A percentile compares a stretch with the other conserved stretches of the same genome.
Conservation (phyloP, 2,329 filamentous ascomycete species). For the Onygenales sp. region DNA sequence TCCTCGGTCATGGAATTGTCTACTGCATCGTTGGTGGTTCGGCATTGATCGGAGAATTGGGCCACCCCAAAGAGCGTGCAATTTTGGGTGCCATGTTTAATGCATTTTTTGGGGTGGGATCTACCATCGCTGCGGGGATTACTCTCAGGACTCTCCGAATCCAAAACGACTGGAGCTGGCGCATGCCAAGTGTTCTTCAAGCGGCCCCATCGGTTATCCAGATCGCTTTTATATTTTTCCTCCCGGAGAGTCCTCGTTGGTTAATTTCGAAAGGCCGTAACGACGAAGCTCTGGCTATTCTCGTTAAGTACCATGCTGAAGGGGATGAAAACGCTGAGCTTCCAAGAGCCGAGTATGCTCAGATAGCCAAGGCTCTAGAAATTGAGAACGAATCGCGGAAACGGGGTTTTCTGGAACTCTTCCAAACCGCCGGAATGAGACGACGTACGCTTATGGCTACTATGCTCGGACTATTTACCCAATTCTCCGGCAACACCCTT, state of each 20-base stretch:
- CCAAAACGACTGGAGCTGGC: conserved; percentile 39
- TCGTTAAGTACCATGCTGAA: conserved; percentile 38
- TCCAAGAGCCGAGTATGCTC: conserved; percentile 48
- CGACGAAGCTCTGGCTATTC: conserved; percentile 18
- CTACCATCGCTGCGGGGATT: conserved; percentile 37
- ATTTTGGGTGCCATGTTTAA: conserved; percentile 42
- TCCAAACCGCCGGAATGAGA: conserved; percentile 13
- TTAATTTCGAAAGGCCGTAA: conserved; percentile 16
- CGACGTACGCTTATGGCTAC: conserved; percentile 11
- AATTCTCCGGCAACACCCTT: conserved; percentile 32
- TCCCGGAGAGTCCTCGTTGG: conserved; percentile 41
- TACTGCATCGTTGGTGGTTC: conserved; percentile 49
- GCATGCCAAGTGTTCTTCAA: conserved; percentile 56
- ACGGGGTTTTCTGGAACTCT: conserved; percentile 10
- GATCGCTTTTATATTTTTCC: conserved; percentile 46
- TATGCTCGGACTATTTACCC: conserved; percentile 20
- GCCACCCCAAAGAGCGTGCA: conserved; percentile 40
- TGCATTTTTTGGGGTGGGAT: conserved; percentile 38
- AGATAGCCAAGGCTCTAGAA: conserved; percentile 47
- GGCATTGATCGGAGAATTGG: conserved; percentile 45
- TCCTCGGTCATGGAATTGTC: conserved; percentile 49
- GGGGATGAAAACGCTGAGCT: conserved; percentile 40
- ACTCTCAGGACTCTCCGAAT: conserved; percentile 36
- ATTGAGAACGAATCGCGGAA: conserved; percentile 42
- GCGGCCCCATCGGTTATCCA: conserved; percentile 49